A percentile compares a stretch with the other conserved stretches of the same genome.
Evolutionary conservation across 192 early-diverging fungal species (phyloP).

Genomic region (Coemansia sp.): DNA sequence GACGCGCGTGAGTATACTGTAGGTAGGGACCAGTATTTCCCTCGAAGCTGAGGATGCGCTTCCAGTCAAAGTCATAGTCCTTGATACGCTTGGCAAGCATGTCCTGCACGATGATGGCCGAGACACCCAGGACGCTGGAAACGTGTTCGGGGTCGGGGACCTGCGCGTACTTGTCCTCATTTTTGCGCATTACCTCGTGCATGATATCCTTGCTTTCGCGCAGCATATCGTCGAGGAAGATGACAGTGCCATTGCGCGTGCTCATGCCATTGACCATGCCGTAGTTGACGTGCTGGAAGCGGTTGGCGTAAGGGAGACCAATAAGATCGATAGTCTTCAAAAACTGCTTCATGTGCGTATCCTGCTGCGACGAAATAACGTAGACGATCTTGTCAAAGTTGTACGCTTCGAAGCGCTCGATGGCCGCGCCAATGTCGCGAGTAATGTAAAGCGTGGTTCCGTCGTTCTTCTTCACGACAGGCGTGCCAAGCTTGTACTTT

Average conservation of each 20-base stretch:
- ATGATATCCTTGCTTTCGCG: constrained; percentile 83
- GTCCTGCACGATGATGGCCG: constrained; percentile 91
- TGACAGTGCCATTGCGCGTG: constrained; percentile 93
- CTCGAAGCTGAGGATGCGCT: constrained; percentile 92
- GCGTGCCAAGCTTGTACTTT: constrained; percentile 78
- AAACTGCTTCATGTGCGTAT: constrained; percentile 89
- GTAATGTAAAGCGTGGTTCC: constrained; percentile 93
- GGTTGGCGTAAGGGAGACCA: constrained; percentile 78
- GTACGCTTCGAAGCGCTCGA: constrained; percentile 84
- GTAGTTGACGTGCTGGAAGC: constrained; percentile 89
- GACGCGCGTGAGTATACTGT: constrained; percentile 97
- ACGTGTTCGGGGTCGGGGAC: constrained; percentile 78
- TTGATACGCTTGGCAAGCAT: constrained; percentile 87
- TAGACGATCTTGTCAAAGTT: constrained; percentile 94
- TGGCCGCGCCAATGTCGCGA: constrained; percentile 95
- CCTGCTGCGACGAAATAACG: constrained; percentile 88
- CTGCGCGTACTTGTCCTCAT: constrained; percentile 83
- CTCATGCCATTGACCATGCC: constrained; percentile 95
- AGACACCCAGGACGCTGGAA: constrained; percentile 89
- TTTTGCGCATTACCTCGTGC: constrained; percentile 90
- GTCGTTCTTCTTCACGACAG: constrained; percentile 86
- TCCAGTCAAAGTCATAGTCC: constrained; percentile 94
- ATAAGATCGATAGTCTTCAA: constrained; percentile 90
- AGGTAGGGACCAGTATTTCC: constrained; percentile 99
- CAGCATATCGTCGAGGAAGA: constrained; percentile 95